Conservation (phyloP, 805 yeast genomes). For the Saccharomycopsis sp. region DNA sequence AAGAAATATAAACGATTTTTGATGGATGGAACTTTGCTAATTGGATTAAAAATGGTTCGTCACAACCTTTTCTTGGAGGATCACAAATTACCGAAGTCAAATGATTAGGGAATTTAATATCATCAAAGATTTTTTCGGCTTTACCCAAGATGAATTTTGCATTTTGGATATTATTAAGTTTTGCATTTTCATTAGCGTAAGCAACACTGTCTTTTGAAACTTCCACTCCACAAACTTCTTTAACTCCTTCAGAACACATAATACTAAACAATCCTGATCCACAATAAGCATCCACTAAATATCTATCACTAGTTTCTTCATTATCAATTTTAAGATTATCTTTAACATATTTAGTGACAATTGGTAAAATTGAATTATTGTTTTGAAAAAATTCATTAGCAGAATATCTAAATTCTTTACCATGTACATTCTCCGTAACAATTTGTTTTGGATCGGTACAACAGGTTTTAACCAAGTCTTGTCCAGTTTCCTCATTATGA, state of each 20-base stretch:
- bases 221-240: constrained; percentile 85
- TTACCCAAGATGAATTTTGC: constrained; percentile 84
- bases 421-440: constrained; percentile 67
- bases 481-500: constrained; percentile 23
- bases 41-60: constrained; percentile 76
- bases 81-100: constrained; percentile 86
- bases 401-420: constrained; percentile 72
- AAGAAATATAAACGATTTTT: constrained; percentile 85
- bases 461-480: constrained; percentile 49
- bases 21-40: constrained; percentile 75
- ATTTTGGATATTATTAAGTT: constrained; percentile 61
- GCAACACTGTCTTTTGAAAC: constrained; percentile 83
- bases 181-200: constrained; percentile 78
- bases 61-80: constrained; percentile 98
- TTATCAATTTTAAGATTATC: constrained; percentile 45
- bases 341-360: constrained; percentile 72
- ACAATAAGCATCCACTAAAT: constrained; percentile 89
- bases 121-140: constrained; percentile 80
- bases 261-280: constrained; percentile 92
- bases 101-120: constrained; percentile 62
- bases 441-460: constrained; percentile 70
- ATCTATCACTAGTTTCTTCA: constrained; percentile 40
- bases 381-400: constrained; percentile 97
- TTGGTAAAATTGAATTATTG: constrained; percentile 82
- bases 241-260: constrained; percentile 74